Evolutionary conservation across 495 filamentous ascomycete species (phyloP).

Genomic region (Hypoxylon intermedium): DNA sequence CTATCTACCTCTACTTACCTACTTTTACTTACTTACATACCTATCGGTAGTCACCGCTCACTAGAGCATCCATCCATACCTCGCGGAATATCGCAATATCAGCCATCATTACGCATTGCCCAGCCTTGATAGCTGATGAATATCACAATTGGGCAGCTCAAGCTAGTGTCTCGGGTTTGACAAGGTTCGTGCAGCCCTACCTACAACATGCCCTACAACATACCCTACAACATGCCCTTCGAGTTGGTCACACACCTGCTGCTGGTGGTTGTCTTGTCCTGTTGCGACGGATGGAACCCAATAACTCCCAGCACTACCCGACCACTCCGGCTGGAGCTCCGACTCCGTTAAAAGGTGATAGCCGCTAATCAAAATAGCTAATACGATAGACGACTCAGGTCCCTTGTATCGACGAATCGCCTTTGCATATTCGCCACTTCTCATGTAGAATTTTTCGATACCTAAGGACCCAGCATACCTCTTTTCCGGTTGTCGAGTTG

Average conservation of each 20-base stretch:
- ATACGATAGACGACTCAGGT: constrained; percentile 29
- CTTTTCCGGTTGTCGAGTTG: constrained; percentile 9
- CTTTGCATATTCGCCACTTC: constrained; percentile 32
- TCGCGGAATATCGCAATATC: neutral
- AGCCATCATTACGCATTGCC: constrained; percentile 9
- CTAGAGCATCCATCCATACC: constrained; percentile 8
- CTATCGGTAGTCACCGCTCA: too few species aligned
- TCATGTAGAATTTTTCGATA: constrained; percentile 20
- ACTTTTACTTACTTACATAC: too few species aligned
- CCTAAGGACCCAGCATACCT: neutral
- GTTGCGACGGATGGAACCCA: constrained; percentile 16
- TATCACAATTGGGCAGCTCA: constrained; percentile 34
- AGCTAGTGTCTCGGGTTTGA: constrained; percentile 40
- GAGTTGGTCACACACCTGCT: neutral
- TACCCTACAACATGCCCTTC: constrained; percentile 6
- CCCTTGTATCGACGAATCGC: constrained; percentile 32
- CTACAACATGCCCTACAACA: too few species aligned
- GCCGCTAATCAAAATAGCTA: constrained; percentile 28
- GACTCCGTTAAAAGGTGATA: constrained; percentile 23
- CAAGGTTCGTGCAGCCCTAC: constrained; percentile 41
- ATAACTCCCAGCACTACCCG: constrained; percentile 9
- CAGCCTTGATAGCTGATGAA: constrained; percentile 19
- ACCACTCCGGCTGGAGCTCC: constrained; percentile 24
- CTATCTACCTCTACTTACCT: neutral
- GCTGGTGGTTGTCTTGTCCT: constrained; percentile 5